Evolutionary conservation across 768 basidiomycete species (phyloP).

Genomic region (Boletellus ananas): DNA sequence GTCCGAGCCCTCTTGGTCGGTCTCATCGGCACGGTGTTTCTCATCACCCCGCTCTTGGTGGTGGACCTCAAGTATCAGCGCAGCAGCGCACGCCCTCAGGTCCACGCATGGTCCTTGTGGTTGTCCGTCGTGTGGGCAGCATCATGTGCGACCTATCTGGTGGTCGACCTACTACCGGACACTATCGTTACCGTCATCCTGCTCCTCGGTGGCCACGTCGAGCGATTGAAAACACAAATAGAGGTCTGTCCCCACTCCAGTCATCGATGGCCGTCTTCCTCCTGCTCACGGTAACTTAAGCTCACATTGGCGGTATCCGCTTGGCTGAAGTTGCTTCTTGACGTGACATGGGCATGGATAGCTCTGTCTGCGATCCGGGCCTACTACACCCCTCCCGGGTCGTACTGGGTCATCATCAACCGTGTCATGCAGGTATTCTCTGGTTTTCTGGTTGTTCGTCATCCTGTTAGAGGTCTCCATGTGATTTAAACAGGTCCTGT

Average conservation of each 20-base stretch:
- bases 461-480: conserved; percentile 5
- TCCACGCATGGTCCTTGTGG: conserved; percentile 66
- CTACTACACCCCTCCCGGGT: conserved; percentile 54
- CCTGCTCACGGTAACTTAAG: conserved; percentile 30
- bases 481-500: conserved; percentile 37
- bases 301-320: conserved; percentile 62
- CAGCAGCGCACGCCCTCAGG: conserved; percentile 48
- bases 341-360: conserved; percentile 72
- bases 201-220: conserved; percentile 57
- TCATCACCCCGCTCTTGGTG: conserved; percentile 68
- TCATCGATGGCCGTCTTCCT: background rate
- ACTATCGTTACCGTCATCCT: conserved; percentile 51
- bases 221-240: conserved; percentile 62
- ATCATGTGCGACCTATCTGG: conserved; percentile 53
- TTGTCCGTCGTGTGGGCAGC: conserved; percentile 64
- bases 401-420: conserved; percentile 67
- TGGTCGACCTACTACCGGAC: conserved; percentile 62
- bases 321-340: conserved; percentile 69
- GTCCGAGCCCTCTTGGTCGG: conserved; percentile 58
- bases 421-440: conserved; percentile 61
- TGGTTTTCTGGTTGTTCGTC: conserved; percentile 1
- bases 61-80: conserved; percentile 58
- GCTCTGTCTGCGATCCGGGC: conserved; percentile 59
- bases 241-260: conserved; percentile 45
- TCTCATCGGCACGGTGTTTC: conserved; percentile 54